These are phyloP conservation scores for Dendrobium officinale DNA, from an alignment of 106 monocot species.

Conservation along the genomic window DNA sequence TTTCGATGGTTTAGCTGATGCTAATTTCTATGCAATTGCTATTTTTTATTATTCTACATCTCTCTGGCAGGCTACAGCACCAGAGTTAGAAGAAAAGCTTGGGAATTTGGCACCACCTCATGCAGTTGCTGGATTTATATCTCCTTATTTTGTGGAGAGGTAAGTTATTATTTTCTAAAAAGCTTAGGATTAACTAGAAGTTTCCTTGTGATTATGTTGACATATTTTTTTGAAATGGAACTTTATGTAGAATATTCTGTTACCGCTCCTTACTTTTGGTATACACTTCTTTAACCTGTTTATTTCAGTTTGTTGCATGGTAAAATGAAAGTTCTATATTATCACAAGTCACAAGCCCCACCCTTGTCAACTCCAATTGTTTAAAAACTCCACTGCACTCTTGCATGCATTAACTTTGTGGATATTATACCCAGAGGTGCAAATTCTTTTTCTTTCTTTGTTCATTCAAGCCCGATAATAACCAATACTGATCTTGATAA, in stretches of 20 bases:
- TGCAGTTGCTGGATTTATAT: slow-evolving; percentile 71
- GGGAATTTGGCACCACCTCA: slow-evolving; percentile 81
- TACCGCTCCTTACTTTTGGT: neutral
- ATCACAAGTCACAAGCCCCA: no score
- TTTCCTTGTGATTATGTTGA: slow-evolving; percentile 1
- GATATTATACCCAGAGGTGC: no score
- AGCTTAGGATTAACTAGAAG: neutral
- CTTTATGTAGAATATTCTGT: neutral
- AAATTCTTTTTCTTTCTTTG: no score
- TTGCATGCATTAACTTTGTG: no score
- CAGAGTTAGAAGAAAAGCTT: slow-evolving; percentile 82
- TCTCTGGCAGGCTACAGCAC: slow-evolving; percentile 68
- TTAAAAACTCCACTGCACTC: no score
- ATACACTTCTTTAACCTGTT: neutral
- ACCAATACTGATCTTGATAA: no score
- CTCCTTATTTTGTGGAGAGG: slow-evolving; percentile 88
- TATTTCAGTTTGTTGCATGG: neutral
- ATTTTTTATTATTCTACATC: neutral
- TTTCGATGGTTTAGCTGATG: neutral
- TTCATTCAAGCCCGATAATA: no score
- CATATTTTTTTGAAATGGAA: neutral
- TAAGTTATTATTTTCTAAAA: slow-evolving; percentile 2
- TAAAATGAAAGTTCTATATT: neutral
- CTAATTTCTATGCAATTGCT: neutral
- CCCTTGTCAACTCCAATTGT: no score